A percentile compares a stretch with the other conserved stretches of the same genome.
phyloP scores from a whole-genome alignment of 2,329 filamentous ascomycete species.

The Cryphonectria carpinicola region DNA sequence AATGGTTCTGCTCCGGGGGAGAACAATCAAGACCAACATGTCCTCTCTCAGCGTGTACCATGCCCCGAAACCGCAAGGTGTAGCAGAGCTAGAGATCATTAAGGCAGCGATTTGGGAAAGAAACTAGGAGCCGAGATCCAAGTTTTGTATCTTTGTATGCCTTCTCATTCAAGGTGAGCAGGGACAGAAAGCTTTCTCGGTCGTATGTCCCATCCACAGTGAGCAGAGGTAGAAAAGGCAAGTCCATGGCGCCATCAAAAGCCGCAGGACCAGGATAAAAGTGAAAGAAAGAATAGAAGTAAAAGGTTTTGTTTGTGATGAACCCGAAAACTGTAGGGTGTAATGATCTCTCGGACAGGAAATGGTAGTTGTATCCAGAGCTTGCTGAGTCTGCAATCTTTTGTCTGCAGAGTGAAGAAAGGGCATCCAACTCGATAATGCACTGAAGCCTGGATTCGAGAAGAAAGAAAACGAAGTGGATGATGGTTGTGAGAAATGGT shows the following conservation, averaged over 20 bases:
- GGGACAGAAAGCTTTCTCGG: background rate
- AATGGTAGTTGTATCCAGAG: background rate
- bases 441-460: background rate
- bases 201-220: background rate
- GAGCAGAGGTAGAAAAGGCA: background rate
- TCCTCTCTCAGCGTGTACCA: background rate
- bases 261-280: background rate
- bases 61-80: background rate
- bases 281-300: background rate
- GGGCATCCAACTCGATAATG: background rate
- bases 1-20: background rate
- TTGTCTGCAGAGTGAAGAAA: background rate
- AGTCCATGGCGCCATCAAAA: background rate
- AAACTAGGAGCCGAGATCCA: background rate
- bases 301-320: background rate
- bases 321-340: background rate
- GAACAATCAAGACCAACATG: background rate
- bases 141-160: background rate
- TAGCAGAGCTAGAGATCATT: background rate
- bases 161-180: background rate
- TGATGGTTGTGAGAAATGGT: background rate
- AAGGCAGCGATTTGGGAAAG: background rate
- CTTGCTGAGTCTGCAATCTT: background rate
- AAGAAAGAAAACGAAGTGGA: background rate
- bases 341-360: background rate